Percentiles rank a stretch among this genome's conserved stretches.
Conservation (phyloP, 2,329 filamentous ascomycete species). For the Fusarium chuoi region DNA sequence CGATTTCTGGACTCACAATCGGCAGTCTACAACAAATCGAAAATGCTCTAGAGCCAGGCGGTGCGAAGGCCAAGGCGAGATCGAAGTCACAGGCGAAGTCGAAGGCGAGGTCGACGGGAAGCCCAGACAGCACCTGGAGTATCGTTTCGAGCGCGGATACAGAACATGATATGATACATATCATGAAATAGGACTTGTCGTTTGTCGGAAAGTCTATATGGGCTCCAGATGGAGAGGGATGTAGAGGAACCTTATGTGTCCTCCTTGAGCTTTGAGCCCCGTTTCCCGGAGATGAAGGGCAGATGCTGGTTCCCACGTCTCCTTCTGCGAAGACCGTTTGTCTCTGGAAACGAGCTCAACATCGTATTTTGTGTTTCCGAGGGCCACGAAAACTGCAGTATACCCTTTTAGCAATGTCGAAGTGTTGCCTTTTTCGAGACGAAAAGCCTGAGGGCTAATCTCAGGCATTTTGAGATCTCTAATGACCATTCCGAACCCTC, state of each 20-base stretch:
- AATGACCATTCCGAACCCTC: conserved; percentile 36
- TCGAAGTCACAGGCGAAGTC: conserved; percentile 21
- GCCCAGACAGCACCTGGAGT: conserved; percentile 24
- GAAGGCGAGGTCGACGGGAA: conserved; percentile 19
- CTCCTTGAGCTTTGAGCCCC: conserved; percentile 38
- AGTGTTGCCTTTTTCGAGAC: conserved; percentile 42
- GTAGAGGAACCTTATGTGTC: conserved; percentile 42
- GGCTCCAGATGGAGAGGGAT: conserved; percentile 42
- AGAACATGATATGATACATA: conserved; percentile 44
- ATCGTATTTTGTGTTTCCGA: conserved; percentile 41
- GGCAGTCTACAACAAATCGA: conserved; percentile 39
- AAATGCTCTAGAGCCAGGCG: conserved; percentile 35
- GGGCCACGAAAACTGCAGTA: conserved; percentile 41
- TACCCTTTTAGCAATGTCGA: conserved; percentile 42
- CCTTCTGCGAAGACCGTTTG: conserved; percentile 32
- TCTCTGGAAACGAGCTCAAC: conserved; percentile 41
- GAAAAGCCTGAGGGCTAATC: conserved; percentile 42
- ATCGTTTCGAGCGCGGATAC: conserved; percentile 20
- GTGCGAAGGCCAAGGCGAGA: conserved; percentile 26
- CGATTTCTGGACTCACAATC: conserved; percentile 14
- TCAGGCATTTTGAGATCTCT: conserved; percentile 40
- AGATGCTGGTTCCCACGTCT: conserved; percentile 38
- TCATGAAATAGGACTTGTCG: conserved; percentile 38
- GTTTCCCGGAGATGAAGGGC: conserved; percentile 42
- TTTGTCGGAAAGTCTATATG: conserved; percentile 14